phyloP scores from a whole-genome alignment of 2,329 filamentous ascomycete genomes.

The Talaromyces atroroseus region DNA sequence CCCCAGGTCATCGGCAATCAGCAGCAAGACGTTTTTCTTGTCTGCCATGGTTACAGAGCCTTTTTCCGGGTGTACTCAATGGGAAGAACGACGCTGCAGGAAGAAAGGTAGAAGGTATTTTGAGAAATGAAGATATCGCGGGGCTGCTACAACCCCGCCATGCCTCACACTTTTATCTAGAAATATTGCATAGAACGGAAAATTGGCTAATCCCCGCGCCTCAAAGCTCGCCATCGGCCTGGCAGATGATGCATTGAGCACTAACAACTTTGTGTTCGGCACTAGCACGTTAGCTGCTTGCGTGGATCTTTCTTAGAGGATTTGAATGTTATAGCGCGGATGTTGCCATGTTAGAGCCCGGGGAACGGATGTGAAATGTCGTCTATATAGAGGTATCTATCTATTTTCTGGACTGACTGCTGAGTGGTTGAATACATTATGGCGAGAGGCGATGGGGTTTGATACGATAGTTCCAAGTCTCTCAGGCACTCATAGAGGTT shows the following conservation, averaged over 20 bases:
- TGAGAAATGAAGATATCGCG: neutral
- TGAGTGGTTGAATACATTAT: too few species aligned
- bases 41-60: neutral
- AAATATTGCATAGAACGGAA: too few species aligned
- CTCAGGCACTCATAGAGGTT: too few species aligned
- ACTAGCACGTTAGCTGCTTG: neutral
- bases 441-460: too few species aligned
- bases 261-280: neutral
- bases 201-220: too few species aligned
- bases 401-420: too few species aligned
- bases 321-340: neutral
- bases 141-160: neutral
- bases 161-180: too few species aligned
- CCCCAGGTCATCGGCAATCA: slow-evolving; percentile 44
- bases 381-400: too few species aligned
- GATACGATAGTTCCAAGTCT: too few species aligned
- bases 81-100: neutral
- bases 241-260: neutral
- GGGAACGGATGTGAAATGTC: too few species aligned
- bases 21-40: slow-evolving; percentile 31
- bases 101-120: neutral
- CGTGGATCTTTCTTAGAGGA: neutral
- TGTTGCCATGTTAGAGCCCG: too few species aligned
- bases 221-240: neutral
- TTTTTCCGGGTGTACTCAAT: neutral